Base-by-base conservation (phyloP, 139 green algal genomes). In the Micromonas commoda region DNA sequence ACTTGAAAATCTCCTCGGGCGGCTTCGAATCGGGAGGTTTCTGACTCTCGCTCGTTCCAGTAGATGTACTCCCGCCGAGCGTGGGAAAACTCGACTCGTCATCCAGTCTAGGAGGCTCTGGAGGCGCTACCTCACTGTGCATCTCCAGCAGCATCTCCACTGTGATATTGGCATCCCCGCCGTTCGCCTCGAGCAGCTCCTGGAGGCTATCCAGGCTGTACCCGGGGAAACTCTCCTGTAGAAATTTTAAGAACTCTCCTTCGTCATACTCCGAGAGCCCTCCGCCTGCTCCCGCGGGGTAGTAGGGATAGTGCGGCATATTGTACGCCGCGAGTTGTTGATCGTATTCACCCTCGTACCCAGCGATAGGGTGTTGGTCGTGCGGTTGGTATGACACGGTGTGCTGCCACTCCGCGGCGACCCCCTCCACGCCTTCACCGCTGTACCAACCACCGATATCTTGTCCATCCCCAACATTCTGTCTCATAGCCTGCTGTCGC, bases 81-180 rank as follows among this genome's bases (percentile, higher is more conserved):
- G 72, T 70, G 20, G 72, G 72, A 57, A 78, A 78, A 1, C n/a
- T 61, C 53, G 39, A 33, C 32, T 32, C 57, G 72, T 78, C 53
- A 52, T 61, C 33, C 54, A 68, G 6, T 3, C 4, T n/a, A 0
- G 72, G 72, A 0, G 38, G n/a, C 72, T 70, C 72, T 21, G 72
- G 72, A 19, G 38, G 19, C 26, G 68, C 72, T 4, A 54, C 53
- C 19, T 54, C 39, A 4, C 1, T 29, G 2, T 75, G 29, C 9
- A 75, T 31, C 68, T 57, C 68, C 9, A 45, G 38, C 53, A 78
- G 53, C 33, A 69, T 32, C 32, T 78, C 72, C 26, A 78, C 28
- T n/a, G 72, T 63, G 0, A 68, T 3, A 23, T 71, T 28, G 9
- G 69, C 24, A 38, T 78, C 72, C 0, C 5, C 2, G 1, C 28